Base-by-base conservation (phyloP, 371 early-diverging fungal species). In the Mortierella sp. region DNA sequence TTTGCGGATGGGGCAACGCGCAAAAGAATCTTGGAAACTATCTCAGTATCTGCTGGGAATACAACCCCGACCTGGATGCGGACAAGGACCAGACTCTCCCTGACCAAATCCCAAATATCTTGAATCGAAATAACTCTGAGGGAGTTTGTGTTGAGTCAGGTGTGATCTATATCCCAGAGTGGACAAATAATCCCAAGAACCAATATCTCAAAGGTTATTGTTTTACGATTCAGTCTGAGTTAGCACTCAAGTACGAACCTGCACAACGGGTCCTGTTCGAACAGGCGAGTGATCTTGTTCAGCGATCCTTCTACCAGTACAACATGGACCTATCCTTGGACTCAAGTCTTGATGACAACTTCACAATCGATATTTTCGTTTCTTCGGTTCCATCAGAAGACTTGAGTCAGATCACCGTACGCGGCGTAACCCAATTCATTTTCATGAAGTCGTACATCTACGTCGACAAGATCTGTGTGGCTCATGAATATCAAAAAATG, bases 381-480 rank as follows among this genome's bases (percentile, higher is more conserved):
- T 75, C 75, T 13, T 68, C 70, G 5, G 58, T 24, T 7, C 74
- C 70, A 1, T 70, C 66, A 4, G 8, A 48, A 2, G 70, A 74
- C 28, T 47, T 65, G 32, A 69, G 69, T 32, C n/a, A 63, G 57
- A 72, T 65, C 55, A 72, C 67, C 3, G 76, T 84, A 16, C 82
- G 82, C 7, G 84, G 78, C 4, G 78, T 82, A 28, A 74, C 82
- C 0, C 78, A 81, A 65, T 84, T 75, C 21, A 78, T 84, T 50
- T 77, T 84, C 16, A 77, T 84, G 82, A 77, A 74, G 50, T 57
- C 66, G 1, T 84, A 82, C n/a, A 74, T 84, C 40, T 84, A 82
- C 43, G 69, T 84, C 40, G 75, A 84, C 69, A 84, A 78, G 71
- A 81, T 84, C 55, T 82, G 77, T 50, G 82, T 84, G 28, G 62